Evolutionary conservation across 2,329 filamentous ascomycete species (phyloP).

Genomic region (Arthrobotrys iridis): DNA sequence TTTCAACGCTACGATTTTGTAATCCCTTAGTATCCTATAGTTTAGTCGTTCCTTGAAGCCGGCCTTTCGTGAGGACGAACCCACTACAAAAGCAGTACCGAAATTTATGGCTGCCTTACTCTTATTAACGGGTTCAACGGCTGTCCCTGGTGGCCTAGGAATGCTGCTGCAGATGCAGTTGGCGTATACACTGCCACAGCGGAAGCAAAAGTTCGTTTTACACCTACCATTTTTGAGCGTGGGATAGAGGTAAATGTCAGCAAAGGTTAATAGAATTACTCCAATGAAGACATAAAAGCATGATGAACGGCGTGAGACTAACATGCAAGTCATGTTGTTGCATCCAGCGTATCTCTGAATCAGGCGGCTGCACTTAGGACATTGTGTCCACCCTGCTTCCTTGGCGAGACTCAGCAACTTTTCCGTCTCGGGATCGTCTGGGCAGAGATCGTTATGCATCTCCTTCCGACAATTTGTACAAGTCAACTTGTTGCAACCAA

Average conservation of each 20-base stretch:
- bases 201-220: slow-evolving; percentile 39
- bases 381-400: slow-evolving; percentile 50
- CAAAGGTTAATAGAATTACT: background rate
- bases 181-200: slow-evolving; percentile 8
- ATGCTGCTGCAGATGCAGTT: slow-evolving; percentile 16
- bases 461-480: slow-evolving; percentile 43
- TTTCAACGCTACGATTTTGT: background rate
- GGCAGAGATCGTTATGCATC: slow-evolving; percentile 46
- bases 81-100: background rate
- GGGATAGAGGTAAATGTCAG: background rate
- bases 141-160: background rate
- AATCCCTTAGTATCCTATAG: slow-evolving; percentile 16
- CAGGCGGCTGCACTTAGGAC: slow-evolving; percentile 41
- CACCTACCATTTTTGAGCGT: slow-evolving; percentile 10
- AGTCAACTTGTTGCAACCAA: slow-evolving; percentile 39
- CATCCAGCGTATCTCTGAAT: slow-evolving; percentile 30
- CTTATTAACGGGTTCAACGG: background rate
- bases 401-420: slow-evolving; percentile 15
- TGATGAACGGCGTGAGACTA: slow-evolving; percentile 22
- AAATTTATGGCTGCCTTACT: slow-evolving; percentile 32
- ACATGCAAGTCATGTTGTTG: slow-evolving; percentile 46
- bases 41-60: slow-evolving; percentile 7
- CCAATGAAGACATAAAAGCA: background rate
- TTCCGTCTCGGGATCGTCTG: slow-evolving; percentile 47
- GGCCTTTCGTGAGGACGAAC: background rate